Base-by-base conservation (phyloP, 306 rosid species). In the Lathyrus oleraceus region DNA sequence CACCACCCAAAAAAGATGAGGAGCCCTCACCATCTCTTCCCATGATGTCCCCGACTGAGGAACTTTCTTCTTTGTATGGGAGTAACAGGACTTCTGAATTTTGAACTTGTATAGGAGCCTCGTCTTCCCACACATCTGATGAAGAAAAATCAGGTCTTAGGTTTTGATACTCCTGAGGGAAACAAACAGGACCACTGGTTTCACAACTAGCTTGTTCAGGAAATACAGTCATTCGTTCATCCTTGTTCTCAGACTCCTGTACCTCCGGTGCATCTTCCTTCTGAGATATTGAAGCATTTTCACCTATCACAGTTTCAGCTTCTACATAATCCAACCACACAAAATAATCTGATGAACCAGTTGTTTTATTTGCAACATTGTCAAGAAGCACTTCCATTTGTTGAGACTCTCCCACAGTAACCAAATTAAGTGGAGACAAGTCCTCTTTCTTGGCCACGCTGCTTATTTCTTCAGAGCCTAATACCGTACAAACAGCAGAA, bases 291-390 rank as follows among this genome's bases (percentile, higher is more conserved):
- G 49, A 83, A 74, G 67, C 79, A 61, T 36, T 6, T 73, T 76
- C 84, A 58, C 76, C 81, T 13, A 67, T 19, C 19, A 72, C 25
- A 52, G 78, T 40, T 76, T 58, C 90, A 13, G 76, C 77, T 67
- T 73, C 99, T 54, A 95, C 78, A 80, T 75, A 95, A 89, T 95
- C 89, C 85, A 91, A 69, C 99, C 99, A 91, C 7, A 89, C 11
- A 80, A 69, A 81, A 76, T 71, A 61, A 61, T 85, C 86, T 4
- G 69, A 74, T 4, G 67, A 49, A 70, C 72, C 68, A 42, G 87
- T 72, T 6, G 57, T 66, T 72, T 86, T 71, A 62, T 77, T 85
- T 44, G 86, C 71, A 23, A 72, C 84, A 78, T 76, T 87, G 76
- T 83, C 88, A 74, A 17, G 23, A 74, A 17, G 23, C 38, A 72